Base-by-base conservation (phyloP, 768 basidiomycete genomes). In the Naematelia aurantialba region DNA sequence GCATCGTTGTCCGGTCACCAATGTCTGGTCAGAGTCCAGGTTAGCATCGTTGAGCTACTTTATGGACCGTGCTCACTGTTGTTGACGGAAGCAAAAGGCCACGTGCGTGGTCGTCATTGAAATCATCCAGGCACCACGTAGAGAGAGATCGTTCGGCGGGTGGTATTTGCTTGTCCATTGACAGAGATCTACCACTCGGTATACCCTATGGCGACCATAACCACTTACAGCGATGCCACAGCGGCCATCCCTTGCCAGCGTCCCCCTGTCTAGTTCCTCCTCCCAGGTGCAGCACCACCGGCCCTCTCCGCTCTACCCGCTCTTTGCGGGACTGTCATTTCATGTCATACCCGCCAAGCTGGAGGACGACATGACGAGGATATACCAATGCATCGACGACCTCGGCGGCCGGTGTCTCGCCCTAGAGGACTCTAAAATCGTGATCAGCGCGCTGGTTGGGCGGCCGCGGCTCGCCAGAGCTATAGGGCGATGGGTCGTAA, bases 291-390 rank as follows among this genome's bases (percentile, higher is more conserved):
- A 48, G 1, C 61, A 56, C 56, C 8, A 52, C 21, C 55, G 34
- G 8, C 8, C 52, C 3, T 52, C 46, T 25, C 5, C 12, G n/a
- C 66, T 76, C 0, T 72, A 70, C 52, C 72, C 72, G 1, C 56
- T 75, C 4, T 71, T 76, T 27, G 62, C 70, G 10, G 61, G 62
- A 49, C 55, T 76, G 5, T 52, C 68, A 14, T 71, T 76, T 46
- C 66, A 74, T 49, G 62, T 76, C 50, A 42, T 76, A 5, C 60
- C 72, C 1, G 71, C 70, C 25, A 76, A 76, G 45, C 46, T 76
- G 14, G 72, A 73, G n/a, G 64, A 42, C 3, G 60, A 72, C 17
- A 22, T 75, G 14, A 55, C 48, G 3, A 48, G 47, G 19, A 58
- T 73, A 21, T 73, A 73, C 48, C 45, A 45, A 12, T 55, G 61